A percentile compares a stretch with the other conserved stretches of the same genome.
Evolutionary conservation across 768 basidiomycete genomes (phyloP).

Genomic region (Albatrellus ellisii): DNA sequence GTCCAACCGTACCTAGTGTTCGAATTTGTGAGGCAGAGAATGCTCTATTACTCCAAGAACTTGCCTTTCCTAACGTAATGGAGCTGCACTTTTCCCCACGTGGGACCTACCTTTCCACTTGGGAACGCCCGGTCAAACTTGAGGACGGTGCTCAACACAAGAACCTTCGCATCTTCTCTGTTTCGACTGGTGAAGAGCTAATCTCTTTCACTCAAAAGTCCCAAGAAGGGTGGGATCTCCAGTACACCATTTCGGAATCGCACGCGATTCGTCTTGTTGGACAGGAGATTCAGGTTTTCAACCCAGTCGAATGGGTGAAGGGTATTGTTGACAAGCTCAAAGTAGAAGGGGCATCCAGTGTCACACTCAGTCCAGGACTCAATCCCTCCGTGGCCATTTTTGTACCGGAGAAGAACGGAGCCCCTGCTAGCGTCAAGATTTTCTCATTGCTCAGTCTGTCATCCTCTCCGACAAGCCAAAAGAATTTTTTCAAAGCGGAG

Average conservation of each 20-base stretch:
- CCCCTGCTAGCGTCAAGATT: conserved; percentile 79
- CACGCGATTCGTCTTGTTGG: conserved; percentile 74
- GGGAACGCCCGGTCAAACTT: conserved; percentile 88
- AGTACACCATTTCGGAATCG: conserved; percentile 83
- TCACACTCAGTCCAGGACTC: conserved; percentile 69
- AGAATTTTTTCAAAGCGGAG: conserved; percentile 95
- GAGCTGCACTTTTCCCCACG: conserved; percentile 90
- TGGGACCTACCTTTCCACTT: conserved; percentile 87
- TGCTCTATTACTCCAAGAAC: conserved; percentile 60
- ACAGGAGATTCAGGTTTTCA: conserved; percentile 73
- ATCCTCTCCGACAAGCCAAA: conserved; percentile 65
- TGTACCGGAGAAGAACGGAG: conserved; percentile 91
- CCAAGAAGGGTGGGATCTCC: conserved; percentile 84
- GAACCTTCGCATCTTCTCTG: conserved; percentile 87
- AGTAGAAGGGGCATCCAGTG: conserved; percentile 69
- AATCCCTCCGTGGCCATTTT: conserved; percentile 89
- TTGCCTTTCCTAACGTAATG: conserved; percentile 59
- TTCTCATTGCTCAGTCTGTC: conserved; percentile 56
- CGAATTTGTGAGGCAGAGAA: conserved; percentile 66
- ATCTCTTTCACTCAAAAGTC: conserved; percentile 81
- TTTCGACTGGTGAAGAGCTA: conserved; percentile 76
- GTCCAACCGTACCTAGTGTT: conserved; percentile 34
- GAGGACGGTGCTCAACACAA: conserved; percentile 88
- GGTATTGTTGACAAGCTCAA: conserved; percentile 73
- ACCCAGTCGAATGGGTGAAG: conserved; percentile 67